A percentile compares a stretch with the other conserved stretches of the same genome.
Evolutionary conservation across 2,329 filamentous ascomycete genomes (phyloP).

Genomic region (Neofusicoccum sp.): DNA sequence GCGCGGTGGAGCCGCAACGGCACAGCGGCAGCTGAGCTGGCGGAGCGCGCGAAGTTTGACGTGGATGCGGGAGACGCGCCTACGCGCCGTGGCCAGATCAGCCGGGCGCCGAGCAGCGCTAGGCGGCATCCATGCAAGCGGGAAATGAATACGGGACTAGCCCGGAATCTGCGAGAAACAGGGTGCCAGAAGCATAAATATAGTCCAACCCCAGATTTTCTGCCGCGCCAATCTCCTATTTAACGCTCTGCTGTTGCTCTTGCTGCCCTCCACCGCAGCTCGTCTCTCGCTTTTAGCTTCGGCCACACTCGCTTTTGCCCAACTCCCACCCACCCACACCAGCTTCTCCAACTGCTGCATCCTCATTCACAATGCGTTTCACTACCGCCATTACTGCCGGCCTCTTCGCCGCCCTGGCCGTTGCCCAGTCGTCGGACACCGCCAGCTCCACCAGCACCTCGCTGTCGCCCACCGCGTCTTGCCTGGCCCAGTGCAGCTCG

Average conservation of each 20-base stretch:
- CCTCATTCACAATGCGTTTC: constrained; percentile 41
- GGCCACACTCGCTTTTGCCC: constrained; percentile 20
- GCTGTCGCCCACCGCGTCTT: constrained; percentile 33
- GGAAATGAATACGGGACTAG: constrained; percentile 15
- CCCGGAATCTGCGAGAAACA: constrained; percentile 14
- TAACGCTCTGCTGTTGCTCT: constrained; percentile 17
- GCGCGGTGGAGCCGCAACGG: not conserved
- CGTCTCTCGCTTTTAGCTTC: constrained; percentile 19
- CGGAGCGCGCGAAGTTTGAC: not conserved
- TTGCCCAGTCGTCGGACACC: constrained; percentile 29
- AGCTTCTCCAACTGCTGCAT: constrained; percentile 15
- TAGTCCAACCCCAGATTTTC: constrained; percentile 20
- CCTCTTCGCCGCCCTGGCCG: constrained; percentile 36
- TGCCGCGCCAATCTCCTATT: constrained; percentile 21
- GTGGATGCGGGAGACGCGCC: not conserved
- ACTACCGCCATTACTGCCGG: constrained; percentile 44
- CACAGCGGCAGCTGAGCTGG: constrained; percentile 4
- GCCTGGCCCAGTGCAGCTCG: constrained; percentile 38
- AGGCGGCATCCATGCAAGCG: not conserved
- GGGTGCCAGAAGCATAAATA: constrained; percentile 18
- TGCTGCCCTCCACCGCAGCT: not conserved
- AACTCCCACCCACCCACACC: not conserved
- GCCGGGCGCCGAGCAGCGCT: constrained; percentile 7
- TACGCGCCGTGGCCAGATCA: constrained; percentile 1
- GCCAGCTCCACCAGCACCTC: constrained; percentile 33